Evolutionary conservation across 495 filamentous ascomycete species (phyloP), one percentile per base, ranked within the genome.

Genomic region (Tuber calosporum): DNA sequence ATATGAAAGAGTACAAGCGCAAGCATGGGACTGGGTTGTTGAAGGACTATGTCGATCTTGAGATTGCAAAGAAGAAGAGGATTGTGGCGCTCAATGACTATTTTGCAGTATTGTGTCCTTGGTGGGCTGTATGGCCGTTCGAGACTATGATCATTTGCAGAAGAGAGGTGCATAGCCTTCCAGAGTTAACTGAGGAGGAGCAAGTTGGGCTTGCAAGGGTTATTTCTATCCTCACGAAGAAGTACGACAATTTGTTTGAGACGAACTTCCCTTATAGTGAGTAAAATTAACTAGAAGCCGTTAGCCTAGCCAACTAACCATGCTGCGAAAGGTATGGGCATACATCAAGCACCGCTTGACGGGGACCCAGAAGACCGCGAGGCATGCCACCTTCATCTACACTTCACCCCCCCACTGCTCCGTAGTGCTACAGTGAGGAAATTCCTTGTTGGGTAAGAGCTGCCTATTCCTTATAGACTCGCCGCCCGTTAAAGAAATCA

Each of bases 41-140:
- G 36, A 89, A 87, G 43, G 95, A 97, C 84, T 99, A 99, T 79
- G 93, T 90, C 13, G 87, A 87, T 75, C 85, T 97, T 4, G 95
- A 99, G 84, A 85, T 89, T 72, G 85, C 88, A 75, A 95, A 96
- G 83, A 81, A 88, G 73, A 93, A 97, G 82, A 87, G 95, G 15
- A 86, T 96, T 22, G 93, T 99, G 2, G 94, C 91, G 77, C 89
- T 93, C 81, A 98, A 99, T 81, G 87, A 84, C 20, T 86, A 84
- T 0, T 98, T 97, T 83, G 81, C 96, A 36, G 90, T 93, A 0
- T 86, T 97, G 34, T 96, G 93, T 80, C 95, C 95, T 1, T 99
- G 94, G 93, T 99, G 95, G 95, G 95, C 91, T 0, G 86, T 91
- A 26, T 99, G 95, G 95, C 95, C 95, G 1, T 99, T 97, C 75